Conservation (phyloP, 1,139 yeast species). For the Yamadazyma atlantica region DNA sequence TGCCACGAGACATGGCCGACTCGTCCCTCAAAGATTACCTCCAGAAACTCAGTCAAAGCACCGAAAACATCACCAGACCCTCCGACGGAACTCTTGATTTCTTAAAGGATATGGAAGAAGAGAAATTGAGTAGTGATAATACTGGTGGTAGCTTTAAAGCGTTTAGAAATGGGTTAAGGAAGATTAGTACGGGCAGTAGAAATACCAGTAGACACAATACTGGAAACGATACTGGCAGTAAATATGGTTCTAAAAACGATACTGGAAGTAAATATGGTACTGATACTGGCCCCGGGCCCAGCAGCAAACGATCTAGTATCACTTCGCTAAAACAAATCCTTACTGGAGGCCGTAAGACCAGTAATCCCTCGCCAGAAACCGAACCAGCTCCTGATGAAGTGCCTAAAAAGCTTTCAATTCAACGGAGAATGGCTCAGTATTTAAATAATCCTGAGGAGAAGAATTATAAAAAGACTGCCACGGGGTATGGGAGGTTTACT, state of each 20-base stretch:
- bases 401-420: constrained; percentile 50
- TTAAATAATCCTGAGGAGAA: constrained; percentile 49
- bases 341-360: constrained; percentile 31
- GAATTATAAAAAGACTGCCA: constrained; percentile 53
- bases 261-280: no score
- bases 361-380: constrained; percentile 8
- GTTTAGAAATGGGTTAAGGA: constrained; percentile 36
- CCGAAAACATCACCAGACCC: constrained; percentile 21
- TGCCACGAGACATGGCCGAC: constrained; percentile 16
- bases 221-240: constrained; percentile 17
- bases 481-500: constrained; percentile 75
- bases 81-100: constrained; percentile 57
- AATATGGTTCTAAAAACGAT: no score
- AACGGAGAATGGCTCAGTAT: constrained; percentile 64
- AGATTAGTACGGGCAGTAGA: constrained; percentile 41
- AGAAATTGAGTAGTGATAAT: constrained; percentile 20
- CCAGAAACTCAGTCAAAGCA: constrained; percentile 26
- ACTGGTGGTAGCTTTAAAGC: constrained; percentile 49
- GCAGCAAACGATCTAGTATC: constrained; percentile 41
- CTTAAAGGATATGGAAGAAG: constrained; percentile 50
- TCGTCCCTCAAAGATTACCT: constrained; percentile 36
- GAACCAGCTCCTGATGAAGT: constrained; percentile 8
- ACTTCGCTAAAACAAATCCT: constrained; percentile 42
- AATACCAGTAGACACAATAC: constrained; percentile 20
- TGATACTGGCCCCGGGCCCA: no score